Base-by-base conservation (phyloP, 1,284 basidiomycete species). In the Ceraceosorus guamensis region DNA sequence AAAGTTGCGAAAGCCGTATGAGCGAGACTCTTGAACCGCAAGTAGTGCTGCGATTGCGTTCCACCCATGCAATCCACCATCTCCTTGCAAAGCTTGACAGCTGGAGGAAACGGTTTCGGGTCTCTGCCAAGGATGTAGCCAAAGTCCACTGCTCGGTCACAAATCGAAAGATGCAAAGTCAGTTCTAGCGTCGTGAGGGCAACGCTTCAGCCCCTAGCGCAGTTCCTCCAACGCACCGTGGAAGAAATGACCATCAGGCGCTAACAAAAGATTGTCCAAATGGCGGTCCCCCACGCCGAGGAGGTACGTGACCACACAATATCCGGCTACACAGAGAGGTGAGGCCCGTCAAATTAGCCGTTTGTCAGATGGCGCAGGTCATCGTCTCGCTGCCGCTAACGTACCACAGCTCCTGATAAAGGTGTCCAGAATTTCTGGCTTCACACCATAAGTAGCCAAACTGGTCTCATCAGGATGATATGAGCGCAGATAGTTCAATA, bases 11-110 rank as follows among this genome's bases (percentile, higher is more conserved):
- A 98, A 0, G 91, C 93, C 3, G 92, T 97, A 76, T 92, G 91
- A 77, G 91, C 95, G 65, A 95, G 86, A 63, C 85, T 87, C 78
- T 93, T 92, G 84, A 99, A 99, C 39, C 91, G 86, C 31, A 85
- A 83, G 76, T 98, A 91, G 91, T 72, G 87, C 82, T n/a, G 88
- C 83, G 39, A 72, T 5, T 53, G 44, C 1, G 73, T 57, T 4
- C 95, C 93, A 14, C 95, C 95, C 92, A 99, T 96, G 6, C 88
- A 92, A 71, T 99, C 95, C 0, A 98, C 91, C 95, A 98, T 99
- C 76, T 98, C 95, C 69, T 95, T 93, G 79, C 91, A 95, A 32
- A 99, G 88, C 77, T 99, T 99, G 68, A 98, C 91, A 1, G 91
- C 89, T 1, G 95, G 95, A 4, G 95, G 91, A 74, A 95, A 96